Evolutionary conservation across 257 asterid species (phyloP).

Genomic region (Fraxinus quadrangulata): DNA sequence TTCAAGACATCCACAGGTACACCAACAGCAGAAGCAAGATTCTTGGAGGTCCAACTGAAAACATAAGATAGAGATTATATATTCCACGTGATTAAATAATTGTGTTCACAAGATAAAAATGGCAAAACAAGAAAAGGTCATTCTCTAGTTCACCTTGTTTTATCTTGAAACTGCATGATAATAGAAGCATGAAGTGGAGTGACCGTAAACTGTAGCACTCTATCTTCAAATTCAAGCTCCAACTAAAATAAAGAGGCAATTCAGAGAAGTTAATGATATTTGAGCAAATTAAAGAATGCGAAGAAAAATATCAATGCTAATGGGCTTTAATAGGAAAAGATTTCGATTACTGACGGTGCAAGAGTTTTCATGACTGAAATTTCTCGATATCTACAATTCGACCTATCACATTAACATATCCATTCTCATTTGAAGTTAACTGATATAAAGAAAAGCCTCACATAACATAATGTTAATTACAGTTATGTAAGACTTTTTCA

Average conservation of each 20-base stretch:
- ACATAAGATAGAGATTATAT: conserved; percentile 13
- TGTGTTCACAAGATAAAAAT: conserved; percentile 9
- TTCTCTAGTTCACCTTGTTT: conserved; percentile 56
- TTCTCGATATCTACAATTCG: conserved; percentile 8
- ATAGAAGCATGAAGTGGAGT: conserved; percentile 95
- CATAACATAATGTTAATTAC: not conserved
- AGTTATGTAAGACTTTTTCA: conserved; percentile 18
- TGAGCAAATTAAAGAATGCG: conserved; percentile 10
- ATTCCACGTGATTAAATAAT: conserved; percentile 4
- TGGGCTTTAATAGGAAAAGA: not conserved
- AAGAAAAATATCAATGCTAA: conserved; percentile 3
- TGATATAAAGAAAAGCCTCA: not conserved
- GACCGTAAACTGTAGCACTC: conserved; percentile 68
- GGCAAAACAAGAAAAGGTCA: conserved; percentile 2
- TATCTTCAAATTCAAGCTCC: conserved; percentile 92
- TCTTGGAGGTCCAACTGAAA: conserved; percentile 81
- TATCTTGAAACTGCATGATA: conserved; percentile 86
- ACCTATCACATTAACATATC: not conserved
- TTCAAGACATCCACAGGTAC: conserved; percentile 75
- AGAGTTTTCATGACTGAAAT: conserved; percentile 15
- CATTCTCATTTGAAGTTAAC: conserved; percentile 16
- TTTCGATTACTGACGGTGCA: conserved; percentile 8
- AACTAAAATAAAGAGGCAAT: conserved; percentile 50
- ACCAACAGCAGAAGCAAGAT: conserved; percentile 85
- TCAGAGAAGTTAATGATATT: conserved; percentile 15